A percentile compares a stretch with the other conserved stretches of the same genome.
phyloP scores from a whole-genome alignment of 1,284 basidiomycete species.

The Heterobasidion occidentale region DNA sequence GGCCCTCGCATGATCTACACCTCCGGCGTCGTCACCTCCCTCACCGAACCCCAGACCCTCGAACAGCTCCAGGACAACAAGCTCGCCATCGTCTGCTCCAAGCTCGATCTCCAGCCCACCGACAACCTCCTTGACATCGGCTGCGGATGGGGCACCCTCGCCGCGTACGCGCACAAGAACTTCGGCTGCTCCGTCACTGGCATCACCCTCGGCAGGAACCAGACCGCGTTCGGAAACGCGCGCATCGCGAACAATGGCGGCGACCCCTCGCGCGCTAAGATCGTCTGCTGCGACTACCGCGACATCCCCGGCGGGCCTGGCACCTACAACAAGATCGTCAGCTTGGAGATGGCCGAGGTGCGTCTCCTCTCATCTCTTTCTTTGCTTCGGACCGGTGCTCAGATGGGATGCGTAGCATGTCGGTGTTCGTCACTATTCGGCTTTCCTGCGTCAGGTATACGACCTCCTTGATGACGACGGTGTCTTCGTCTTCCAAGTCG shows the following conservation, averaged over 20 bases:
- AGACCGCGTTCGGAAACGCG: conserved; percentile 88
- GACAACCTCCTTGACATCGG: conserved; percentile 88
- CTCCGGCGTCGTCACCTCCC: conserved; percentile 79
- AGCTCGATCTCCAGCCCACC: conserved; percentile 80
- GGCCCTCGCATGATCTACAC: conserved; percentile 98
- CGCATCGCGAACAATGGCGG: conserved; percentile 74
- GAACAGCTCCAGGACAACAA: conserved; percentile 99
- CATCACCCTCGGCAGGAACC: conserved; percentile 88
- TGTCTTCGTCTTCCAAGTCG: conserved; percentile 92
- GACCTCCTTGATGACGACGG: conserved; percentile 93
- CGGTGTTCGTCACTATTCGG: conserved; percentile 86
- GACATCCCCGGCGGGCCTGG: conserved; percentile 81
- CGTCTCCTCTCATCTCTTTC: conserved; percentile 13
- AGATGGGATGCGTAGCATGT: conserved; percentile 58
- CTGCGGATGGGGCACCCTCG: conserved; percentile 97
- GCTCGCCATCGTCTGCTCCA: conserved; percentile 89
- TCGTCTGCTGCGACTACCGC: conserved; percentile 92
- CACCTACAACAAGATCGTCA: conserved; percentile 91
- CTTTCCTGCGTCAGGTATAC: conserved; percentile 90
- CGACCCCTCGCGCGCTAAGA: conserved; percentile 72
- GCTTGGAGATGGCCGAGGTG: conserved; percentile 97
- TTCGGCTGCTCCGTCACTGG: conserved; percentile 93
- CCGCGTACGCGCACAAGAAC: conserved; percentile 95
- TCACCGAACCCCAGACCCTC: conserved; percentile 72
- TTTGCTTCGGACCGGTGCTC: conserved; percentile 3